phyloP scores from a whole-genome alignment of 2,329 filamentous ascomycete genomes.

The Apiospora hydei region DNA sequence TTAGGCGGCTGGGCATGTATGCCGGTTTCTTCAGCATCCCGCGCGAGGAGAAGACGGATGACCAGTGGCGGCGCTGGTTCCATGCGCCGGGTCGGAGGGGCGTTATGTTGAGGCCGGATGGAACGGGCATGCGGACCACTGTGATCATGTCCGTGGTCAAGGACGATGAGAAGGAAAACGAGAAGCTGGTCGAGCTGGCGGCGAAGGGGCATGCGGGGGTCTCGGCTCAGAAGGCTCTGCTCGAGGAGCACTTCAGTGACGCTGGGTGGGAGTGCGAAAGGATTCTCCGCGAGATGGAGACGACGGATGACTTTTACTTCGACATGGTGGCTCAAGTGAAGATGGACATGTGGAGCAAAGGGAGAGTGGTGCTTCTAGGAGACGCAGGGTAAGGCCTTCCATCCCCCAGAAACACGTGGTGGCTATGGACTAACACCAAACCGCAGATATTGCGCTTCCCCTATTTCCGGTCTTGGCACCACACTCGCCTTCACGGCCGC shows the following conservation, averaged over 20 bases:
- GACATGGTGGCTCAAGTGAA: slow-evolving; percentile 52
- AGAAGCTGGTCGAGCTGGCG: slow-evolving; percentile 32
- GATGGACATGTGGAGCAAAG: slow-evolving; percentile 43
- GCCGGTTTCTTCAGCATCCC: slow-evolving; percentile 39
- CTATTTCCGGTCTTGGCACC: slow-evolving; percentile 57
- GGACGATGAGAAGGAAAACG: slow-evolving; percentile 32
- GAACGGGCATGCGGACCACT: slow-evolving; percentile 13
- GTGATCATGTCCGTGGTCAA: slow-evolving; percentile 42
- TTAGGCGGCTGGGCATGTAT: slow-evolving; percentile 33
- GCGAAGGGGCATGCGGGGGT: slow-evolving; percentile 27
- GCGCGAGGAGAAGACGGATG: neutral
- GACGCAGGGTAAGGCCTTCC: slow-evolving; percentile 49
- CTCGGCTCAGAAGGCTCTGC: slow-evolving; percentile 46
- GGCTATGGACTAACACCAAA: neutral
- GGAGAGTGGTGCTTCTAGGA: slow-evolving; percentile 51
- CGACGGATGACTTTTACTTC: slow-evolving; percentile 53
- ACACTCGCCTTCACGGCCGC: slow-evolving; percentile 53
- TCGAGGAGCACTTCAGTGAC: slow-evolving; percentile 49
- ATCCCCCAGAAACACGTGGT: neutral
- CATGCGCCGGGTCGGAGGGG: slow-evolving; percentile 1
- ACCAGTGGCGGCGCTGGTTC: slow-evolving; percentile 13
- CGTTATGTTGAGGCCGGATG: slow-evolving; percentile 16
- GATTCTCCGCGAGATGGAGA: slow-evolving; percentile 45
- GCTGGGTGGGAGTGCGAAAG: slow-evolving; percentile 54
- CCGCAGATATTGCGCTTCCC: slow-evolving; percentile 49